Percentiles rank a stretch among this genome's conserved stretches.
phyloP scores from a whole-genome alignment of 306 rosid genomes.

The Sicyos edulis region DNA sequence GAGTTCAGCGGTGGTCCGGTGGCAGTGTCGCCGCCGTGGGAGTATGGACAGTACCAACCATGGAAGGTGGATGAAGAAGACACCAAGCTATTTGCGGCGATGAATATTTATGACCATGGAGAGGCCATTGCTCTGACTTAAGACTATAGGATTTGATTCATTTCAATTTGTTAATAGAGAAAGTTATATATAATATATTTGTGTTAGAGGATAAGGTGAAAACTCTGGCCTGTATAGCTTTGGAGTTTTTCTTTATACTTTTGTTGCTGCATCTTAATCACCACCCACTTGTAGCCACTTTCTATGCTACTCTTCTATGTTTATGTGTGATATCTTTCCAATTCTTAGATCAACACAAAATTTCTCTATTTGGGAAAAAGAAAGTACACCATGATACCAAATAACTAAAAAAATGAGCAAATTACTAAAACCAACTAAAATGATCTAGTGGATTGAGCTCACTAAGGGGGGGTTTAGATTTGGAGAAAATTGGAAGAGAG shows the following conservation, averaged over 20 bases:
- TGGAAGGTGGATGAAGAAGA: constrained; percentile 69
- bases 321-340: constrained; percentile 8
- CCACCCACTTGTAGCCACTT: background rate
- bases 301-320: background rate
- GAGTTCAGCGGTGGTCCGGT: constrained; percentile 34
- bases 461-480: too few species aligned
- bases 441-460: too few species aligned
- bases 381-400: too few species aligned
- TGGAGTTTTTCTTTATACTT: constrained; percentile 21
- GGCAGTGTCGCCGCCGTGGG: constrained; percentile 46
- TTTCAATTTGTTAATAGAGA: constrained; percentile 19
- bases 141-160: constrained; percentile 17
- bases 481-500: too few species aligned
- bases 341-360: background rate
- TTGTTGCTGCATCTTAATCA: constrained; percentile 12
- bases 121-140: background rate
- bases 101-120: constrained; percentile 9
- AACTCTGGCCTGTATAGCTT: constrained; percentile 19
- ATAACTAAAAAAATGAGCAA: too few species aligned
- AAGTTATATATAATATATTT: background rate
- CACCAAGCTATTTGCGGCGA: constrained; percentile 36
- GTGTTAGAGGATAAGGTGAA: constrained; percentile 1
- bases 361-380: too few species aligned
- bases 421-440: too few species aligned
- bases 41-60: constrained; percentile 43